phyloP scores from a whole-genome alignment of 371 early-diverging fungal species.

The Syncephalastrum monosporum region DNA sequence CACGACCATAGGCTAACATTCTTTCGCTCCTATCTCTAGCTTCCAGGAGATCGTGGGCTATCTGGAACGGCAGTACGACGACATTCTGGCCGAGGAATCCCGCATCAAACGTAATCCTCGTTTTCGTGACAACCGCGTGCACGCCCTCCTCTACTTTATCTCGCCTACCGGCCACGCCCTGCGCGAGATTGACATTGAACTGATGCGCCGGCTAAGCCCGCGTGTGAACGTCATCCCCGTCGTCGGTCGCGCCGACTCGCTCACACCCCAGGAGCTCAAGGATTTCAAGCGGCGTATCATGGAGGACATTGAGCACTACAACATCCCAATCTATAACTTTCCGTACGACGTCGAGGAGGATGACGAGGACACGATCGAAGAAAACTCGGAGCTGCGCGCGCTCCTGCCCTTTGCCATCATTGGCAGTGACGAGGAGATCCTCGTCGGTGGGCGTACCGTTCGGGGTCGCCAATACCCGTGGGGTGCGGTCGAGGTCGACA shows the following conservation, averaged over 20 bases:
- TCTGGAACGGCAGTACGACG: slow-evolving; percentile 94
- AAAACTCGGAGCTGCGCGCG: slow-evolving; percentile 88
- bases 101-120: slow-evolving; percentile 95
- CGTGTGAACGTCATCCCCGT: slow-evolving; percentile 96
- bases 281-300: slow-evolving; percentile 88
- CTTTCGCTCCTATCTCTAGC: slow-evolving; percentile 17
- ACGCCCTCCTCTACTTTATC: slow-evolving; percentile 97
- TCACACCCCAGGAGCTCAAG: slow-evolving; percentile 72
- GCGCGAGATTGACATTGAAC: slow-evolving; percentile 96
- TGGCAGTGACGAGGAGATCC: slow-evolving; percentile 93
- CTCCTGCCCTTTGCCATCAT: slow-evolving; percentile 96
- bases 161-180: slow-evolving; percentile 96
- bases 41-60: slow-evolving; percentile 88
- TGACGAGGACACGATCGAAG: slow-evolving; percentile 93
- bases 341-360: slow-evolving; percentile 78
- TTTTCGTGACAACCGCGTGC: slow-evolving; percentile 96
- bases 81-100: slow-evolving; percentile 93
- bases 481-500: slow-evolving; percentile 97
- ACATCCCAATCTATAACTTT: slow-evolving; percentile 89
- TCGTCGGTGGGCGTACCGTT: slow-evolving; percentile 69
- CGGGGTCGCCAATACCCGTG: slow-evolving; percentile 98
- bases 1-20: too few species aligned
- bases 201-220: slow-evolving; percentile 91
- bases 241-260: slow-evolving; percentile 75
- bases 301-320: slow-evolving; percentile 91